Evolutionary conservation across 768 basidiomycete species (phyloP), one percentile per base, ranked within the genome.

Genomic region (Pulveroboletus sp.): DNA sequence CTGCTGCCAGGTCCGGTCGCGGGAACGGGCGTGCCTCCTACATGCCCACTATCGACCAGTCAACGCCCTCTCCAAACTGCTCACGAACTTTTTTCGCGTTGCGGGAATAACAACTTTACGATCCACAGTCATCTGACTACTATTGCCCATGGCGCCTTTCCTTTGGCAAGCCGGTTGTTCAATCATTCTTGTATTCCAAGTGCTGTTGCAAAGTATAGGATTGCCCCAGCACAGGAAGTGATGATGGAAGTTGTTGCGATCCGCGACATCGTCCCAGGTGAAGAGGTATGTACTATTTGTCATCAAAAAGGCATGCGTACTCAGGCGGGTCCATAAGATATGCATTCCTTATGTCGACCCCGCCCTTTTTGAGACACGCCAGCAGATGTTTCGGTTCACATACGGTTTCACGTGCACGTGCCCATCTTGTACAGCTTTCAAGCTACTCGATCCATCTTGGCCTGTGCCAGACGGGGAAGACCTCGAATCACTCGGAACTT

Each of bases 151-250:
- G 89, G 86, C 0, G 72, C 89, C 33, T 90, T 87, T 53, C 87
- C 89, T 8, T 64, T 80, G 9, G 83, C 89, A 2, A 91, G 89
- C 59, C 76, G 87, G n/a, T 62, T 80, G 11, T 89, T 91, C 71
- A 92, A 92, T 60, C 89, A 92, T 60, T 88, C 86, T 5, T 92
- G 89, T 64, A 57, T 76, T 15, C 87, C 89, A 1, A 89, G 88
- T 56, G 84, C 85, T 14, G 78, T 77, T 24, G 72, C 79, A 30
- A 84, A 79, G 62, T 88, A 85, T 58, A 60, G 67, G 39, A 67
- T 87, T 14, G 59, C 54, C 21, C 62, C 56, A 2, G 65, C 60
- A 8, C 57, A 70, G 37, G 57, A 66, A 4, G 76, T 80, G 3
- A 54, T 54, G 11, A 85, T 91, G 83, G 76, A 86, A 54, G 70